These are phyloP conservation scores for Globisporangium mamillatum DNA, from an alignment of 352 stramenopile genomes.

Conservation along the genomic window DNA sequence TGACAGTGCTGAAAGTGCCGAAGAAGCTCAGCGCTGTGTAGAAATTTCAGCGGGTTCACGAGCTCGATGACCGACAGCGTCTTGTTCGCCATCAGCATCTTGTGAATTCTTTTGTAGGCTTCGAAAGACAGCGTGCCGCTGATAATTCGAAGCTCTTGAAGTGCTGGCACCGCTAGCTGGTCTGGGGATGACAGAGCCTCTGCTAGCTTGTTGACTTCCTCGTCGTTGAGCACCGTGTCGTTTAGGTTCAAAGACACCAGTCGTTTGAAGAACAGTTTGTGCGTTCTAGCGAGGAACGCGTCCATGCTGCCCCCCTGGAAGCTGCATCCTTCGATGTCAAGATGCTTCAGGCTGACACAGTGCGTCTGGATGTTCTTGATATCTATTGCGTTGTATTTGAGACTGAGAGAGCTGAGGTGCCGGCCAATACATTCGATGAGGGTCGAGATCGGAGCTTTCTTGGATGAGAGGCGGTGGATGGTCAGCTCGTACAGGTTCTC, in stretches of 20 bases:
- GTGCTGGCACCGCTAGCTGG: background rate
- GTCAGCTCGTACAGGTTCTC: constrained; percentile 7
- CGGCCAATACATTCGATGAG: constrained; percentile 6
- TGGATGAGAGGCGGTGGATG: constrained; percentile 7
- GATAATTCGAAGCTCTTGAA: constrained; percentile 4
- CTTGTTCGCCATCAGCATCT: constrained; percentile 7
- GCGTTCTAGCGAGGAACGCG: background rate
- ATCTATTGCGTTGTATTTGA: constrained; percentile 12
- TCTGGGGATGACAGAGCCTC: background rate
- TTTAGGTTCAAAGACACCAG: constrained; percentile 9
- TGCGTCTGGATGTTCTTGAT: background rate
- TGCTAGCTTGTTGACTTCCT: background rate
- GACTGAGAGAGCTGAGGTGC: constrained; percentile 3
- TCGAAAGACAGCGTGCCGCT: background rate
- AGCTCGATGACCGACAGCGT: constrained; percentile 1
- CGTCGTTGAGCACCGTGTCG: background rate
- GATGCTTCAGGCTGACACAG: constrained; percentile 6
- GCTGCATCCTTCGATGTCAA: constrained; percentile 12
- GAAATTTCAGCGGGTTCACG: background rate
- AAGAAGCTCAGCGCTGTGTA: background rate
- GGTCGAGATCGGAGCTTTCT: constrained; percentile 9
- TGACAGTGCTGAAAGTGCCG: background rate
- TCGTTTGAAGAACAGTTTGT: background rate
- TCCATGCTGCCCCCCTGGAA: background rate
- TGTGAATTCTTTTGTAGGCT: background rate